These are phyloP conservation scores for Saccharomycopsis fermentans DNA, from an alignment of 805 yeast genomes.

Conservation along the genomic window DNA sequence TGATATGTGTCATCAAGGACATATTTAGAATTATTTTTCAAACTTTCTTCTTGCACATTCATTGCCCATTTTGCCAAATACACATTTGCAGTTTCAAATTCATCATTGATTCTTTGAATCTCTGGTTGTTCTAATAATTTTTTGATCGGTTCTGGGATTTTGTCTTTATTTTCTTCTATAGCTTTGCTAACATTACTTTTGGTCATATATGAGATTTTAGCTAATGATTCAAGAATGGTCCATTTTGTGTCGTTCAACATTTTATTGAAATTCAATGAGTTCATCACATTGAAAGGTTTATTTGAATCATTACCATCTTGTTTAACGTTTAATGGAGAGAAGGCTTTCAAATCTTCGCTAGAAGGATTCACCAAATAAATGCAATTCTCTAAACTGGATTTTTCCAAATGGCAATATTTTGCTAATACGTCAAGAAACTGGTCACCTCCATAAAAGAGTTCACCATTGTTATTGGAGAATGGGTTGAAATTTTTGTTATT, in stretches of 20 bases:
- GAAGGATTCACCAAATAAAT: slow-evolving; percentile 74
- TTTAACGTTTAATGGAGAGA: slow-evolving; percentile 35
- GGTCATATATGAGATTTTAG: slow-evolving; percentile 59
- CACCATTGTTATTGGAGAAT: slow-evolving; percentile 40
- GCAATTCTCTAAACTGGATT: slow-evolving; percentile 60
- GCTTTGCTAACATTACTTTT: slow-evolving; percentile 54
- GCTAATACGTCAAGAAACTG: slow-evolving; percentile 53
- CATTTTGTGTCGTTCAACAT: slow-evolving; percentile 66
- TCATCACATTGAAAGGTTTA: not conserved
- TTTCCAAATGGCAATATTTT: slow-evolving; percentile 49
- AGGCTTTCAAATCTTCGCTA: slow-evolving; percentile 49
- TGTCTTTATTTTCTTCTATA: slow-evolving; percentile 33
- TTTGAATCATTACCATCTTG: slow-evolving; percentile 18
- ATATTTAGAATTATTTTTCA: slow-evolving; percentile 33
- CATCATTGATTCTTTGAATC: slow-evolving; percentile 71
- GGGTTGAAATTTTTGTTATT: slow-evolving; percentile 65
- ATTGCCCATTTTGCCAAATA: slow-evolving; percentile 96
- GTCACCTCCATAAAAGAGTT: slow-evolving; percentile 85
- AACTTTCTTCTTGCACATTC: slow-evolving; percentile 87
- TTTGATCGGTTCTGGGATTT: slow-evolving; percentile 40
- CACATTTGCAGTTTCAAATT: slow-evolving; percentile 85
- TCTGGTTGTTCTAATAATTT: slow-evolving; percentile 65
- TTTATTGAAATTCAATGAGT: slow-evolving; percentile 30
- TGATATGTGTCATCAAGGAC: slow-evolving; percentile 51
- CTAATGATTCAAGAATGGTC: slow-evolving; percentile 77